Evolutionary conservation across 1,284 basidiomycete species (phyloP), one percentile per base, ranked within the genome.

Genomic region (Cystobasidium pallidum): DNA sequence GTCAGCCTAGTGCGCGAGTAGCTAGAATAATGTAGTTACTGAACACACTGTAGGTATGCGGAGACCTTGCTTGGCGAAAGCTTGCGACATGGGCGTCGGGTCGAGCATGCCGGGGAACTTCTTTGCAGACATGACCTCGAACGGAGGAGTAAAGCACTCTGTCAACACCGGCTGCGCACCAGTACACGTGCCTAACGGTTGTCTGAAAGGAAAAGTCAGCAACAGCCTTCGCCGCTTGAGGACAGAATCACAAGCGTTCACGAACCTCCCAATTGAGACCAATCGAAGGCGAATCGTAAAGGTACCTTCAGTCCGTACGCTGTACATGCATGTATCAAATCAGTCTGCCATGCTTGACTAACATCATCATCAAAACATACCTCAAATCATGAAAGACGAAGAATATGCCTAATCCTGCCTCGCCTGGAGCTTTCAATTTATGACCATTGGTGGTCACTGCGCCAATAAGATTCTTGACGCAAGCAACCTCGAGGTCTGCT

Each of bases 71-170:
- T 89, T 89, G 21, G 91, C 91, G 79, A 95, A 89, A 30, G 90
- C 89, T 73, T 92, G 91, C 28, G 92, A 94, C 43, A 94, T 85
- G 3, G 90, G 87, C 28, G 92, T 94, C 11, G 91, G 92, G 79
- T 91, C 90, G 82, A 92, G 90, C 45, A 94, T 92, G 49, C 93
- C 93, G 41, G 92, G 91, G 83, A 95, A 95, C 57, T 90, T 87
- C 82, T 95, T 95, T 34, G 92, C 93, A 2, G 91, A 92, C 81
- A 85, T 92, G 1, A 95, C 93, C 17, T 87, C 86, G 79, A 95
- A 94, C n/a, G 88, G 84, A n/a, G 91, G 86, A 58, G 91, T 91
- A 79, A 89, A 91, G 1, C 88, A 62, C 3, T 72, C 51, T n/a
- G 66, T 28, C 10, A 67, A 45, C 10, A 73, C 43, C 11, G 64